These are phyloP conservation scores for Phytophthora ohioensis DNA, from an alignment of 352 stramenopile species.

Conservation along the genomic window DNA sequence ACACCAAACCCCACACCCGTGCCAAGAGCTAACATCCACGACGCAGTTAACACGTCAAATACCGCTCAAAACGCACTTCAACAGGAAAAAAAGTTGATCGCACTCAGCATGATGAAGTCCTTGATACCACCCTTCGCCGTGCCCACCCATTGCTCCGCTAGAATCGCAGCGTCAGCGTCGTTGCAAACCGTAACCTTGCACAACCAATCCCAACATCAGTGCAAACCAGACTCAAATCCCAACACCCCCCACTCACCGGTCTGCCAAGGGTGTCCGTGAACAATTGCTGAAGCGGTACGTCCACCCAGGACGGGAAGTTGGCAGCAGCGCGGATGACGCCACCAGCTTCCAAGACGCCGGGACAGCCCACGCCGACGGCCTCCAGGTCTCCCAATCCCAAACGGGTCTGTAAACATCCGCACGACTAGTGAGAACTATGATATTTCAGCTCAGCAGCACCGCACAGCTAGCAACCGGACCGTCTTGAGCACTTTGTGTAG, in stretches of 20 bases:
- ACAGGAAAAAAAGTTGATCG: constrained; percentile 10
- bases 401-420: constrained; percentile 21
- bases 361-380: constrained; percentile 69
- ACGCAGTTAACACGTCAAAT: constrained; percentile 7
- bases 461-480: constrained; percentile 29
- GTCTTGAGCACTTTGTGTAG: constrained; percentile 53
- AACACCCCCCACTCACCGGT: constrained; percentile 21
- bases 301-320: constrained; percentile 76
- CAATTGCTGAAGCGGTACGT: constrained; percentile 70
- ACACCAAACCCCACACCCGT: constrained; percentile 80
- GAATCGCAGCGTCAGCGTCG: constrained; percentile 82
- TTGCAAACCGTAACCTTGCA: constrained; percentile 69
- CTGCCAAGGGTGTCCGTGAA: constrained; percentile 50
- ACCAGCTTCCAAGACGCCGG: constrained; percentile 55
- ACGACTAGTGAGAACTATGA: constrained; percentile 15
- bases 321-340: constrained; percentile 71
- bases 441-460: not conserved
- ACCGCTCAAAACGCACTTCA: not conserved
- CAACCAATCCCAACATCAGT: constrained; percentile 3
- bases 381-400: constrained; percentile 49
- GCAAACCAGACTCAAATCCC: not conserved
- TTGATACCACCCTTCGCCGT: constrained; percentile 63
- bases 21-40: constrained; percentile 58
- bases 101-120: constrained; percentile 90
- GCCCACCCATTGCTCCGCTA: constrained; percentile 86